A percentile compares a stretch with the other conserved stretches of the same genome.
Evolutionary conservation across 345 rosid species (phyloP).

Genomic region (Boechera divaricarpa): DNA sequence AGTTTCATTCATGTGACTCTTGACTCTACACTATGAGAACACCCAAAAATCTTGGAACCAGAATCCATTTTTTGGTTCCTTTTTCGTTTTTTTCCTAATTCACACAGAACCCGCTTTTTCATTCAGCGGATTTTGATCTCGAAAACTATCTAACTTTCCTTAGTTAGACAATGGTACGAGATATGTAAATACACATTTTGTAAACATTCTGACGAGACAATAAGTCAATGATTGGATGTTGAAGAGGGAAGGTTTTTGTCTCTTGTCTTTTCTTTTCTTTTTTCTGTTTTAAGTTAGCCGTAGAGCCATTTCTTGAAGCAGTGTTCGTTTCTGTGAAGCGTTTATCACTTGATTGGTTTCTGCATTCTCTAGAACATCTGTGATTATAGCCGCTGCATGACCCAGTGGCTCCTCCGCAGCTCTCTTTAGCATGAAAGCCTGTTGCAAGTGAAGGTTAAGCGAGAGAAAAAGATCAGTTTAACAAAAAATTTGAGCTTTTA

Average conservation of each 20-base stretch:
- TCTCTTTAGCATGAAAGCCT: slow-evolving; percentile 97
- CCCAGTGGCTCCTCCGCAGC: slow-evolving; percentile 94
- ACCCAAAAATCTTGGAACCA: slow-evolving; percentile 43
- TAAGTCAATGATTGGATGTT: slow-evolving; percentile 2
- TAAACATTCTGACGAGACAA: background rate
- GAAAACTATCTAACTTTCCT: slow-evolving; percentile 5
- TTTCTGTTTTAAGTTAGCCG: slow-evolving; percentile 60
- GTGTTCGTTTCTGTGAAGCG: slow-evolving; percentile 88
- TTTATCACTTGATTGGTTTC: slow-evolving; percentile 81
- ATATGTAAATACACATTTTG: slow-evolving; percentile 22
- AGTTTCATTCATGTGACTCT: slow-evolving; percentile 26
- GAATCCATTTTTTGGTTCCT: slow-evolving; percentile 20
- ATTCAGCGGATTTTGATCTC: slow-evolving; percentile 15
- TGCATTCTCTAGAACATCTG: slow-evolving; percentile 91
- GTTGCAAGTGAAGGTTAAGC: slow-evolving; percentile 18
- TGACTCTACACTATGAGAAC: slow-evolving; percentile 28
- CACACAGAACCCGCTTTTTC: slow-evolving; percentile 35
- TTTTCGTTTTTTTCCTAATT: slow-evolving; percentile 25
- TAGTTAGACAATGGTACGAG: slow-evolving; percentile 3
- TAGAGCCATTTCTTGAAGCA: slow-evolving; percentile 96
- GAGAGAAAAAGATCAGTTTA: slow-evolving; percentile 8
- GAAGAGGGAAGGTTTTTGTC: slow-evolving; percentile 25
- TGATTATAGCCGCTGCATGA: slow-evolving; percentile 92
- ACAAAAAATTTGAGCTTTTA: background rate
- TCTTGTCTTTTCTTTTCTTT: background rate